A percentile compares a stretch with the other conserved stretches of the same genome.
These are phyloP conservation scores for Hymenoscyphus salicellus DNA, from an alignment of 2,329 filamentous ascomycete species.

Conservation along the genomic window DNA sequence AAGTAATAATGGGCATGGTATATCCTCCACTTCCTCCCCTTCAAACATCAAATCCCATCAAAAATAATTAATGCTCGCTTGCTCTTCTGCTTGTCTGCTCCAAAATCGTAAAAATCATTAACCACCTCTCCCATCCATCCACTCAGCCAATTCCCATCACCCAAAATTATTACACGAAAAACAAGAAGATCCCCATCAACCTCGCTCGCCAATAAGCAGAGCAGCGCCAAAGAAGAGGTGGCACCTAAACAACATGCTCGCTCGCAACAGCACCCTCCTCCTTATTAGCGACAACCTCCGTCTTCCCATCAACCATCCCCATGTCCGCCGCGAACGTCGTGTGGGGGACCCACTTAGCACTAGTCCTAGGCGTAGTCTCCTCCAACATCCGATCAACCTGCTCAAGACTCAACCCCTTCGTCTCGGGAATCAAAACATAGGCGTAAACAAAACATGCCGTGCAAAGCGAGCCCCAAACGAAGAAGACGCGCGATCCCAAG, in stretches of 20 bases:
- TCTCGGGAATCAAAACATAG: slow-evolving; percentile 64
- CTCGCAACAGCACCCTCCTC: not conserved
- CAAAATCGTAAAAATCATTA: not conserved
- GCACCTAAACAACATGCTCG: not conserved
- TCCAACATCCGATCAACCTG: slow-evolving; percentile 66
- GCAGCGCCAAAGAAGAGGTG: not conserved
- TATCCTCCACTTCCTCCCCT: not conserved
- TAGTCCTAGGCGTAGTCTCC: slow-evolving; percentile 43
- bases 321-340: slow-evolving; percentile 28
- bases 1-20: not conserved
- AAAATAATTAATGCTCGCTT: not conserved
- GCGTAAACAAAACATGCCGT: slow-evolving; percentile 53
- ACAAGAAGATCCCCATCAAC: too few relatives aligned
- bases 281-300: not conserved
- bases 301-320: slow-evolving; percentile 19
- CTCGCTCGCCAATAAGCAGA: too few relatives aligned
- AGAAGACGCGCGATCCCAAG: slow-evolving; percentile 40
- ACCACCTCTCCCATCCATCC: not conserved
- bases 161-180: not conserved
- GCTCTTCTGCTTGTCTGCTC: not conserved
- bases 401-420: slow-evolving; percentile 70
- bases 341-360: slow-evolving; percentile 33
- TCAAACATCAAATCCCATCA: not conserved
- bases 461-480: slow-evolving; percentile 62
- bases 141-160: not conserved